Evolutionary conservation across 768 basidiomycete species (phyloP), one percentile per base, ranked within the genome.

Genomic region (Amanita muscaria): DNA sequence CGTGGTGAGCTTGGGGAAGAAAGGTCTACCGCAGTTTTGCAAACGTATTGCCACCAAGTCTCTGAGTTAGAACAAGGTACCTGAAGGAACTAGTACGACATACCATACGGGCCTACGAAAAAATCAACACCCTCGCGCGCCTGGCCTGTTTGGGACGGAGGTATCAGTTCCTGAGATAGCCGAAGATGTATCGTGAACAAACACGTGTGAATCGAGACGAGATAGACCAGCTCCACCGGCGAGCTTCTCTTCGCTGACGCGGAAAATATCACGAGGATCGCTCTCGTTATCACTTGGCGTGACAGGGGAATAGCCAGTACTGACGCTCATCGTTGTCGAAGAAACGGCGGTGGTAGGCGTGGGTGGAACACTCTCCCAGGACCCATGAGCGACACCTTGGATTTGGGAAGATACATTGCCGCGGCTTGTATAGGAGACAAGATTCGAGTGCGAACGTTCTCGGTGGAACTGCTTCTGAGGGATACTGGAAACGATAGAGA

Each of bases 281-380:
- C 22, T 19, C 15, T 31, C 35, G n/a, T 43, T 33, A 21, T 45
- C 44, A 30, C 37, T 39, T 2, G 44, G 44, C 8, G 44, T 39
- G 29, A 21, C 37, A n/a, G 37, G 36, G 8, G 43, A 44, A 36
- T 27, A 44, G 22, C 43, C 11, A 15, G 43, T 35, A 24, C 44
- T 46, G 14, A 21, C 25, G 23, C 29, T 46, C 21, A 42, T 42
- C 5, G 30, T 42, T n/a, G 44, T 38, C 9, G 29, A 25, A 18
- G 44, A 43, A 3, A 24, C 4, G 6, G 32, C 32, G 4, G 42
- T 33, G 19, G 42, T 39, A 10, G 44, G 44, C 12, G 44, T 46
- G 9, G 44, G 19, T 16, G 44, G 37, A 22, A 23, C 44, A 16
- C 44, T 46, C 36, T 46, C 44, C 44, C 44, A 46, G n/a, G 36